Evolutionary conservation across 2,329 filamentous ascomycete species (phyloP).

Genomic region (Parascedosporium putredinis): DNA sequence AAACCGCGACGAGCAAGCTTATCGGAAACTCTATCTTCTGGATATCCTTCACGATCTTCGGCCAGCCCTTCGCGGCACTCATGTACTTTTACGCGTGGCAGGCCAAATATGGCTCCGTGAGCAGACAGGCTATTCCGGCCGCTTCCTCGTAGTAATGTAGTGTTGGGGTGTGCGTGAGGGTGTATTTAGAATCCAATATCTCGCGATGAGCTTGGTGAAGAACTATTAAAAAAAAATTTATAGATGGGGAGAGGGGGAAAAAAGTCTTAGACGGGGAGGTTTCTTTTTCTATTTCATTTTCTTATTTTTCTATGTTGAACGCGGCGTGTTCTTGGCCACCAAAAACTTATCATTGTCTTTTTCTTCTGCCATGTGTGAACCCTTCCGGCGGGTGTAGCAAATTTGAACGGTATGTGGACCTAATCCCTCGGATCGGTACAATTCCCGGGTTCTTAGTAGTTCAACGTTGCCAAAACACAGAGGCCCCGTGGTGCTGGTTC

Average conservation of each 20-base stretch:
- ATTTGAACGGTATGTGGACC: too few species aligned
- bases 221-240: background rate
- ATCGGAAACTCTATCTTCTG: slow-evolving; percentile 93
- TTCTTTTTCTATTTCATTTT: too few species aligned
- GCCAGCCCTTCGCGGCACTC: slow-evolving; percentile 83
- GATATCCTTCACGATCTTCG: slow-evolving; percentile 90
- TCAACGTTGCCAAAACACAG: too few species aligned
- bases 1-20: slow-evolving; percentile 63
- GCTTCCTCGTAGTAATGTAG: slow-evolving; percentile 5
- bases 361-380: too few species aligned
- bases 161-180: background rate
- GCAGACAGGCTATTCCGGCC: slow-evolving; percentile 24
- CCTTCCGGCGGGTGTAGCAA: too few species aligned
- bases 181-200: background rate
- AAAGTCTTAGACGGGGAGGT: background rate
- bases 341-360: too few species aligned
- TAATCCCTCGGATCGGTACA: too few species aligned
- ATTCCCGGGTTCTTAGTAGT: too few species aligned
- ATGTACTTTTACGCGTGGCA: slow-evolving; percentile 99
- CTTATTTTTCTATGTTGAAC: too few species aligned
- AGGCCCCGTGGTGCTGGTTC: too few species aligned
- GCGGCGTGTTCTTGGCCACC: too few species aligned
- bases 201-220: background rate
- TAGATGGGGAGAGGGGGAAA: background rate
- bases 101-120: slow-evolving; percentile 86